phyloP scores from a whole-genome alignment of 2,329 filamentous ascomycete species.

The Metarhizium rileyi region DNA sequence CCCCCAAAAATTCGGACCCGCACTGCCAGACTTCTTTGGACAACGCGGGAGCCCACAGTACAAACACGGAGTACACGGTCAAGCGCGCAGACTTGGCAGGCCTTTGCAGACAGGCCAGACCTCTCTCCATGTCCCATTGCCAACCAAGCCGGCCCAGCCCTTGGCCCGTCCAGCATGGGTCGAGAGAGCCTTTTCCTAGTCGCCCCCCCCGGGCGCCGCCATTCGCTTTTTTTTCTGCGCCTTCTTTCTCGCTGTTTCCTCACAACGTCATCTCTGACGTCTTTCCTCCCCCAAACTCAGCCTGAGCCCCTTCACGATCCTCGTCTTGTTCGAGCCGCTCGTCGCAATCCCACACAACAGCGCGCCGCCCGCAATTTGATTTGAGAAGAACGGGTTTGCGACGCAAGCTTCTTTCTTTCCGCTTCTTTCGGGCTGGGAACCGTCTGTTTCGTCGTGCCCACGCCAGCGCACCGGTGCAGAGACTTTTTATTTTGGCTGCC shows the following conservation, averaged over 20 bases:
- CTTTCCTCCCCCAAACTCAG: conserved; percentile 28
- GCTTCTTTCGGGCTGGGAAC: not conserved
- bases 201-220: conserved; percentile 15
- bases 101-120: too few species aligned
- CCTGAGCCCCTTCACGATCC: conserved; percentile 25
- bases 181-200: conserved; percentile 2
- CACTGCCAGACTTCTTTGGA: not conserved
- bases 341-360: conserved; percentile 17
- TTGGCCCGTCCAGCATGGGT: too few species aligned
- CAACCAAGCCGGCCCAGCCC: not conserved
- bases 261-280: conserved; percentile 41
- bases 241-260: conserved; percentile 23
- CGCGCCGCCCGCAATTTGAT: conserved; percentile 4
- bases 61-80: not conserved
- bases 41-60: not conserved
- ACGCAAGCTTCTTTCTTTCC: conserved; percentile 1
- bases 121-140: too few species aligned
- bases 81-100: too few species aligned
- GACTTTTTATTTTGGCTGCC: not conserved
- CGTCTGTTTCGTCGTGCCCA: not conserved
- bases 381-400: conserved; percentile 1
- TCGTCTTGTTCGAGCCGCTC: conserved; percentile 14
- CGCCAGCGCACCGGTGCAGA: conserved; percentile 7
- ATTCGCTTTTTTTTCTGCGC: conserved; percentile 21
- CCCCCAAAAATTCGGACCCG: not conserved